phyloP scores from a whole-genome alignment of 1,284 basidiomycete genomes.

The Cryptococcus hybrid region DNA sequence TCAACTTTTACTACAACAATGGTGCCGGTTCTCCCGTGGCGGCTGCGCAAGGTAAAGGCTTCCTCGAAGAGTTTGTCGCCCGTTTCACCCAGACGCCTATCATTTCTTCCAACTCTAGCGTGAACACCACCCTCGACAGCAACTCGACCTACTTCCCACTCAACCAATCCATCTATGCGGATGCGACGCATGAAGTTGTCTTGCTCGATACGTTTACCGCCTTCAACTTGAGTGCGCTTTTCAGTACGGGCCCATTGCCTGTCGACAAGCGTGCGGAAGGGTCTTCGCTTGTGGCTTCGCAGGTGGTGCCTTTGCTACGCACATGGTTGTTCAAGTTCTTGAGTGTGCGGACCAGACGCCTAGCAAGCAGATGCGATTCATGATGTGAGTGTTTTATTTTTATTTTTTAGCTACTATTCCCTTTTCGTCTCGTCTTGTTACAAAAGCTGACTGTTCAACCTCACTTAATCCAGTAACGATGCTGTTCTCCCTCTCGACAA shows the following conservation, averaged over 20 bases:
- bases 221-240: constrained; percentile 62
- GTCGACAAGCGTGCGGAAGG: constrained; percentile 12
- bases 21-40: constrained; percentile 76
- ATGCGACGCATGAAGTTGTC: constrained; percentile 58
- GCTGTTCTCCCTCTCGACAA: constrained; percentile 78
- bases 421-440: neutral
- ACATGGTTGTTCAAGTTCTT: constrained; percentile 42
- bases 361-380: constrained; percentile 47
- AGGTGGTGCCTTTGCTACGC: constrained; percentile 73
- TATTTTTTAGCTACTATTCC: neutral
- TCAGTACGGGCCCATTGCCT: constrained; percentile 26
- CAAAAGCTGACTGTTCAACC: neutral
- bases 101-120: constrained; percentile 64
- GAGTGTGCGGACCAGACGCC: constrained; percentile 31
- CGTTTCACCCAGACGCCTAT: constrained; percentile 75
- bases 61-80: constrained; percentile 74
- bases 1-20: constrained; percentile 63
- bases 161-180: constrained; percentile 69
- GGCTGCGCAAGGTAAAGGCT: constrained; percentile 78
- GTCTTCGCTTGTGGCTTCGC: no score
- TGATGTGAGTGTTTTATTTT: constrained; percentile 23
- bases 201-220: constrained; percentile 73
- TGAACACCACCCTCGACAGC: constrained; percentile 73
- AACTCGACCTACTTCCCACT: constrained; percentile 74
- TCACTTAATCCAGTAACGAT: constrained; percentile 64